Base-by-base conservation (phyloP, 1,139 yeast genomes). In the Yamadazyma oceani region DNA sequence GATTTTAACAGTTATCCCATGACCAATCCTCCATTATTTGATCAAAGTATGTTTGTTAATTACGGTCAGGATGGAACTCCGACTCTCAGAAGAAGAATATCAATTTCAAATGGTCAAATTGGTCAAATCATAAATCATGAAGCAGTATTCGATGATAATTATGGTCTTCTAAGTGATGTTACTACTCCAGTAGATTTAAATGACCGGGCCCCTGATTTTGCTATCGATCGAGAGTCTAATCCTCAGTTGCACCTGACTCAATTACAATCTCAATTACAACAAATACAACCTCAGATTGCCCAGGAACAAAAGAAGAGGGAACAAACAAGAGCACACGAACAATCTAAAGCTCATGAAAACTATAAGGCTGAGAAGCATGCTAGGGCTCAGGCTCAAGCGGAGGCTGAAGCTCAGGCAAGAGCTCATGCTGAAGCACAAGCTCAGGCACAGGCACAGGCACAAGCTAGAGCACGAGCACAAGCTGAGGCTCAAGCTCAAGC, bases 51-150 rank as follows among this genome's bases (percentile, higher is more conserved):
- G 63, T 64, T 66, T 49, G 57, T 72, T 19, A 59, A 73, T 36
- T 69, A 58, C 51, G 54, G 54, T 40, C 64, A 48, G 39, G 73
- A 72, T 27, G 76, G 77, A 0, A 58, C 59, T 10, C 71, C 68
- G 6, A 64, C 83, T 41, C 30, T 42, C n/a, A 69, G 89, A 53
- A 66, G 90, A 50, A 60, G 77, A 46, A 77, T 84, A 5, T 83
- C 90, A 31, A 83, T 84, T 35, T 82, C 89, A 11, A 83, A 83
- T 58, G 92, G 92, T 49, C 92, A 83, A 54, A 83, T 84, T 48
- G 85, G 87, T 32, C 90, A 84, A 54, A 75, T 79, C 27, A 65
- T 78, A 26, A 70, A 59, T 50, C 75, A 71, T 45, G 76, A 71
- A 41, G 74, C 73, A 2, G 58, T 61, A 29, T 62, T 64, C 31